Conservation (phyloP, 2,329 filamentous ascomycete species). For the Emmonsiellopsis sp. region DNA sequence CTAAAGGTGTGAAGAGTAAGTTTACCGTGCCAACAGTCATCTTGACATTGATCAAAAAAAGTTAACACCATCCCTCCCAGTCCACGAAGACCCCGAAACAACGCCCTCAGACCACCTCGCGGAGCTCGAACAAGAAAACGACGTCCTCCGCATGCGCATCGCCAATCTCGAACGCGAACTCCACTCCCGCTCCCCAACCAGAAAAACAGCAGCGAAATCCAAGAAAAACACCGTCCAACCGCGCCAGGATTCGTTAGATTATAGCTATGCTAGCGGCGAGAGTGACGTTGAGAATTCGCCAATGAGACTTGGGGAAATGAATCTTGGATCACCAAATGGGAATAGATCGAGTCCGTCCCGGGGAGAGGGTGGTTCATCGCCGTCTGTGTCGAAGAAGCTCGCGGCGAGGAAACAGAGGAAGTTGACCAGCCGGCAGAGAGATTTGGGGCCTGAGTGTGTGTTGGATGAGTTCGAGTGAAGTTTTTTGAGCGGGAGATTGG, state of each 20-base stretch:
- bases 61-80: conserved; percentile 18
- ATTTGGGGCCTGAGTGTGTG: conserved; percentile 35
- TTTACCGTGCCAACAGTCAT: conserved; percentile 18
- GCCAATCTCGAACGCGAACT: conserved; percentile 58
- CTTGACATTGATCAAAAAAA: not conserved
- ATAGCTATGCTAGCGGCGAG: conserved; percentile 25
- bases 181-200: conserved; percentile 52
- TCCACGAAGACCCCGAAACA: conserved; percentile 39
- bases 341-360: not conserved
- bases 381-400: conserved; percentile 17
- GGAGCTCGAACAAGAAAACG: conserved; percentile 62
- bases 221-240: conserved; percentile 19
- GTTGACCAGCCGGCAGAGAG: conserved; percentile 38
- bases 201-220: conserved; percentile 25
- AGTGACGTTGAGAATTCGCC: conserved; percentile 29
- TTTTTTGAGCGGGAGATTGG: too few species aligned
- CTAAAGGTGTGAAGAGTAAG: conserved; percentile 43
- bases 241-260: conserved; percentile 15
- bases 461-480: conserved; percentile 23
- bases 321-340: conserved; percentile 21
- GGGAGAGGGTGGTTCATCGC: conserved; percentile 16
- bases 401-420: conserved; percentile 33
- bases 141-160: conserved; percentile 56
- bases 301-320: conserved; percentile 30
- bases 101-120: conserved; percentile 51